Conservation (phyloP, 352 stramenopile species). For the Phytophthora pseudosyringae region DNA sequence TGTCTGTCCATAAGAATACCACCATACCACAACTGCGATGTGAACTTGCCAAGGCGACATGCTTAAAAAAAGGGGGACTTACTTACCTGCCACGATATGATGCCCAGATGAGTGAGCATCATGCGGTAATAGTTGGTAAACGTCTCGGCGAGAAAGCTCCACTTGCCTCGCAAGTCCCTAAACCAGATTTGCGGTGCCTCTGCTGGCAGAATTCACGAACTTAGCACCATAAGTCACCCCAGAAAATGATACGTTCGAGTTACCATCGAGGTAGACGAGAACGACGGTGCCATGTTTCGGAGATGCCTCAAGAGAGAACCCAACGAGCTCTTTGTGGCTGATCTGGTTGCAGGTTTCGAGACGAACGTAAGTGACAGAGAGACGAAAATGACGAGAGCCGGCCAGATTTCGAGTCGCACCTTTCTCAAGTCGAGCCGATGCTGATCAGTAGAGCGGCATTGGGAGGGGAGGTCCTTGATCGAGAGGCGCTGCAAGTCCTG, state of each 20-base stretch:
- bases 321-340: conserved; percentile 34
- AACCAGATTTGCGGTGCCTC: conserved; percentile 71
- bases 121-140: conserved; percentile 86
- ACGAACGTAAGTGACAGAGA: not conserved
- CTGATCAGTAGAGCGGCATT: conserved; percentile 52
- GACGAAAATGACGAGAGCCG: not conserved
- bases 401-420: conserved; percentile 7
- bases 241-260: not conserved
- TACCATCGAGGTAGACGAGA: conserved; percentile 53
- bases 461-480: conserved; percentile 43
- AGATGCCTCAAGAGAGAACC: conserved; percentile 67
- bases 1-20: conserved; percentile 28
- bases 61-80: not conserved
- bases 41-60: not conserved
- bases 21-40: not conserved
- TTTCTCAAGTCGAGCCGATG: conserved; percentile 38
- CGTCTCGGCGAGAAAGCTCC: conserved; percentile 72
- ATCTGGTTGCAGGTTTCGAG: conserved; percentile 5
- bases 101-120: conserved; percentile 78
- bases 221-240: not conserved
- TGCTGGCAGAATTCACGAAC: conserved; percentile 13
- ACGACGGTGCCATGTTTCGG: conserved; percentile 61
- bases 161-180: conserved; percentile 55
- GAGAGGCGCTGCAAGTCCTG: conserved; percentile 58
- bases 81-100: conserved; percentile 78